Evolutionary conservation across 106 monocot genomes (phyloP).

Genomic region (Triglochin maritima): DNA sequence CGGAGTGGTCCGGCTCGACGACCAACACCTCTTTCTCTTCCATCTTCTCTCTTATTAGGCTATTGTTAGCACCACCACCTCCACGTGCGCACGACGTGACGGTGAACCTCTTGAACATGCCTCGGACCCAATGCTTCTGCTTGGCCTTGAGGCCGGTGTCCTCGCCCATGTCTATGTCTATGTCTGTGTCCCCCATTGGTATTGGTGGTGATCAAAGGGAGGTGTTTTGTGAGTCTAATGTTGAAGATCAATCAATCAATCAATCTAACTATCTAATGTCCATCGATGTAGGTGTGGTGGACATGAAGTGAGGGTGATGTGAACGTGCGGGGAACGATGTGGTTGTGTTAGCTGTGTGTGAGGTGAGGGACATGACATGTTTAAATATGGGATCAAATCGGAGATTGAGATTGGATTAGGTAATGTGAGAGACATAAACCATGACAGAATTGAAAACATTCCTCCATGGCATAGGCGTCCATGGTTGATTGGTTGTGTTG

Average conservation of each 20-base stretch:
- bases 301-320: no score
- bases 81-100: neutral
- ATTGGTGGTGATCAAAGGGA: neutral
- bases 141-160: neutral
- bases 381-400: no score
- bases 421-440: no score
- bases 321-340: no score
- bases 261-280: neutral
- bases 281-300: no score
- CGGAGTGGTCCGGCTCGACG: neutral
- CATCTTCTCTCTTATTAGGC: neutral
- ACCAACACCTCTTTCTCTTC: neutral
- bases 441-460: no score
- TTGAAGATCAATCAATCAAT: neutral
- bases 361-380: no score
- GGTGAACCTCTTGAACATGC: neutral
- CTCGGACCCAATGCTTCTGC: neutral
- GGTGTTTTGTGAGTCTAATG: no score
- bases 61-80: neutral
- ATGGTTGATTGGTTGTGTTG: no score
- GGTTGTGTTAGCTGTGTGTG: no score
- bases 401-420: no score
- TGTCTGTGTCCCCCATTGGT: neutral
- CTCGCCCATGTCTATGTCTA: neutral
- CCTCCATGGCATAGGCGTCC: no score